phyloP scores from a whole-genome alignment of 768 basidiomycete species.

The Amanita phalloides region DNA sequence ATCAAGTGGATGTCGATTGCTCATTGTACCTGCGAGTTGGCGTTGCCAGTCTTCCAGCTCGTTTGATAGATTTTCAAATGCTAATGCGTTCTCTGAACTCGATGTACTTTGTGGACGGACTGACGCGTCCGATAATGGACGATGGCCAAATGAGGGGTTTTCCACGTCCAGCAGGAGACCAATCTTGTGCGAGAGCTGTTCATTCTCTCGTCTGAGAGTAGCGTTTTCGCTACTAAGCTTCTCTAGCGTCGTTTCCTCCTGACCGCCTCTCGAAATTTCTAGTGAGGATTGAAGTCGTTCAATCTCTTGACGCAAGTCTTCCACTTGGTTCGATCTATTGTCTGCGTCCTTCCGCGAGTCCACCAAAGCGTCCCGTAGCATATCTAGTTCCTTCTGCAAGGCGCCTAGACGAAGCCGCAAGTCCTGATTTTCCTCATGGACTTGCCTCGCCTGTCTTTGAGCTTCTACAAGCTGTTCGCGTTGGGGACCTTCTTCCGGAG shows the following conservation, averaged over 20 bases:
- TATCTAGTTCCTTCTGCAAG: constrained; percentile 67
- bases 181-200: constrained; percentile 86
- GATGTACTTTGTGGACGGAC: constrained; percentile 61
- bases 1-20: constrained; percentile 59
- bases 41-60: constrained; percentile 84
- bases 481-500: constrained; percentile 70
- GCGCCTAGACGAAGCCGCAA: constrained; percentile 60
- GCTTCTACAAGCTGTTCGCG: constrained; percentile 68
- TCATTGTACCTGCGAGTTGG: constrained; percentile 73
- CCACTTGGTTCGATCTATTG: constrained; percentile 62
- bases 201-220: constrained; percentile 73
- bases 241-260: constrained; percentile 70
- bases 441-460: constrained; percentile 64
- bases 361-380: constrained; percentile 58
- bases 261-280: constrained; percentile 61
- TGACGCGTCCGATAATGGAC: constrained; percentile 49
- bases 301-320: constrained; percentile 75
- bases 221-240: constrained; percentile 77
- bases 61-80: constrained; percentile 68
- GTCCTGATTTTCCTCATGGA: constrained; percentile 68
- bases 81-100: constrained; percentile 72
- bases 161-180: constrained; percentile 82
- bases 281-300: constrained; percentile 67
- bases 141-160: constrained; percentile 57
- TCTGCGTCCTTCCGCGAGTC: constrained; percentile 72